Base-by-base conservation (phyloP, 164 flowering plant genomes). In the Dillenia turbinata region DNA sequence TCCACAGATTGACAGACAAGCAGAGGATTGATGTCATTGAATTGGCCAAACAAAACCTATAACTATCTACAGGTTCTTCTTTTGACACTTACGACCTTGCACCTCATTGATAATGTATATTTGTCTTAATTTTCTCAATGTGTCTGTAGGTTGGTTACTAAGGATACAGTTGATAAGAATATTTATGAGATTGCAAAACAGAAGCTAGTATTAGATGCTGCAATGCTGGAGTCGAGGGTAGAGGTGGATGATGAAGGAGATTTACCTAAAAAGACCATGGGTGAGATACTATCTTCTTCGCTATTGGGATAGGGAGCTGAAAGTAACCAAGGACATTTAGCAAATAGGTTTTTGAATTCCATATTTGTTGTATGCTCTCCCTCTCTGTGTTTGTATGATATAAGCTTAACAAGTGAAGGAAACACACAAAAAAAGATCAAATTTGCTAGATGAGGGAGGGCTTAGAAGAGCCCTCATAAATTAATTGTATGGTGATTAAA, bases 1-100 rank as follows among this genome's bases (percentile, higher is more conserved):
- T 68, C 98, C 97, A 44, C 98, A 94, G 73, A 85, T 94, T 67
- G 98, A 94, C 54, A 79, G 97, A 12, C 96, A 94, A 56, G 98
- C 98, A 22, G 97, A 94, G 73, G 98, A 90, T 60, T 90, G 98
- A 12, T 94, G 97, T 75, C 98, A 94, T 54, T 89, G 97, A 12
- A 94, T 94, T 67, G 96, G 97, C 57, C 97, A 94, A 79, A 85
- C 86, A 52, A 94, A 85, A 68, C 83, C 90, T 3, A 97, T 94
- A n/a, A 86, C 96, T 46, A 63, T 94, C 54, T 89, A 84, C 80
- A 84, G 98, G 98, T 90, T 53, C 4, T 22, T 12, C 11, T 8
- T 6, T 15, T 24, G 9, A 52, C 3, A n/a, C 58, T 12, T 3
- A 55, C 2, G 9, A 12, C 49, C 19, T 44, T 57, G 5, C 43